Evolutionary conservation across 495 filamentous ascomycete species (phyloP), one percentile per base, ranked within the genome.

Genomic region (Daldinia grandis): DNA sequence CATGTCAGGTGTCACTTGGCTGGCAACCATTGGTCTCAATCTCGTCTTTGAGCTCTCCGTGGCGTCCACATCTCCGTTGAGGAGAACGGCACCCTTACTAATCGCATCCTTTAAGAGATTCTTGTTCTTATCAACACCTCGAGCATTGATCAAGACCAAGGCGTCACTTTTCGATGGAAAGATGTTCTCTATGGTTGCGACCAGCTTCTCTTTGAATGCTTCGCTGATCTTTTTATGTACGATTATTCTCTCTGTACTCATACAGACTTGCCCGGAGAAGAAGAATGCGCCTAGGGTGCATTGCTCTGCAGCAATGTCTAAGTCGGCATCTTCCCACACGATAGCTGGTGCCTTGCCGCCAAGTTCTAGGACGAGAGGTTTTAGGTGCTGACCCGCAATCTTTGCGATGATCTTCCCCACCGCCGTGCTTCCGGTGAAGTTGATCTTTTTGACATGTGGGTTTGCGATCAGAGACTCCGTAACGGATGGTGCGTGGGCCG

Each of bases 221-320:
- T 84, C 83, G 27, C 86, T 86, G 58, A 97, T 78, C 15, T 85
- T 82, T 38, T 87, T 86, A 75, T 96, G 91, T 24, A 97, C 92
- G 21, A 97, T 79, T 75, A 98, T 92, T 27, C 91, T 88, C 81
- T 97, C 94, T 0, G 93, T 97, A 2, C 88, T 87, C 94, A 98
- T 77, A 82, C 94, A 98, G 55, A 96, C 88, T 83, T 98, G 94
- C 1, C 94, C 94, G 24, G 87, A 76, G 73, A 87, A 82, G 44
- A 87, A 60, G 76, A 89, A 87, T 4, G 86, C 81, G 2, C 87
- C 87, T 4, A 83, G 58, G 0, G 82, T 81, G 71, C 84, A 85
- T 53, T 82, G 77, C 27, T 74, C 49, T 0, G 88, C 90, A 1
- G 89, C 90, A 35, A 81, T 64, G 31, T 86, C 82, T 10, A 92